These are phyloP conservation scores for Corchorus olitorius DNA, from an alignment of 345 rosid genomes.

Conservation along the genomic window DNA sequence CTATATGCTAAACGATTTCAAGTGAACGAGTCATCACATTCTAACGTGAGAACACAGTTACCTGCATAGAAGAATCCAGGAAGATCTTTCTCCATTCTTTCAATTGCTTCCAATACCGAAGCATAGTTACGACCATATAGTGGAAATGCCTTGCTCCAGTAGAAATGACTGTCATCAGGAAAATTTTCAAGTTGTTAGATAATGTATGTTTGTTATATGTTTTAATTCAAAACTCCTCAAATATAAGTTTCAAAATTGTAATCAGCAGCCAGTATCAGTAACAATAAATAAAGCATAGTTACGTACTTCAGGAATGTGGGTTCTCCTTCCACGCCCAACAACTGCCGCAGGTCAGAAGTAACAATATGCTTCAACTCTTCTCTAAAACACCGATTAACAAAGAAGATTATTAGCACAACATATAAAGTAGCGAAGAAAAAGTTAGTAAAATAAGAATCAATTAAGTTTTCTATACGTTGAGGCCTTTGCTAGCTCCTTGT, in stretches of 20 bases:
- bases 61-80: constrained; percentile 98
- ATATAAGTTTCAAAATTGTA: background rate
- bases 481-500: constrained; percentile 83
- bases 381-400: constrained; percentile 33
- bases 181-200: constrained; percentile 3
- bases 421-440: background rate
- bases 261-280: background rate
- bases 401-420: constrained; percentile 15
- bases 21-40: background rate
- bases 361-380: constrained; percentile 78
- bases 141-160: constrained; percentile 92
- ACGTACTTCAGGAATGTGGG: constrained; percentile 79
- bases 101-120: constrained; percentile 65
- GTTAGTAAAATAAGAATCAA: background rate
- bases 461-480: constrained; percentile 53
- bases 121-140: constrained; percentile 70
- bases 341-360: constrained; percentile 75
- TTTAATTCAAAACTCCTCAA: background rate
- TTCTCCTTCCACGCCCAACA: constrained; percentile 91
- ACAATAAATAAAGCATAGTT: background rate
- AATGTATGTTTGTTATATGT: constrained; percentile 1
- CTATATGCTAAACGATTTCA: background rate
- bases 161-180: constrained; percentile 67
- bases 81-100: constrained; percentile 76
- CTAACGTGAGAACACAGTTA: constrained; percentile 27